A percentile compares a stretch with the other conserved stretches of the same genome.
phyloP scores from a whole-genome alignment of 768 basidiomycete genomes.

The Exsudoporus frostii region DNA sequence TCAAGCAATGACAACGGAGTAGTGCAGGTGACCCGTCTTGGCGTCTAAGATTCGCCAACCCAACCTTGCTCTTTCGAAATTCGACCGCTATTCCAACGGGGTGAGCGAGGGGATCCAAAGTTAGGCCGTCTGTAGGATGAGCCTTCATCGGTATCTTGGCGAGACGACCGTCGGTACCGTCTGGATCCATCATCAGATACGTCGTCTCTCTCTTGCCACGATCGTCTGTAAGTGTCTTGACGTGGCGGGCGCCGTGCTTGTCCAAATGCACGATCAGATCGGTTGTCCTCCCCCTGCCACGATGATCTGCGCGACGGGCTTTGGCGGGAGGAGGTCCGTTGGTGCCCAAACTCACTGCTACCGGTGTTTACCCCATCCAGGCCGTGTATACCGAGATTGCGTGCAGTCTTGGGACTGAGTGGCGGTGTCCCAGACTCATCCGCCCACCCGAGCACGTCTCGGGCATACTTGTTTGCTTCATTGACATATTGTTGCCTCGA shows the following conservation, averaged over 20 bases:
- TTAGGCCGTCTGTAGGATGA: slow-evolving; percentile 3
- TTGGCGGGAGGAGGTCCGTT: slow-evolving; percentile 4
- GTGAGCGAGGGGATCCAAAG: slow-evolving; percentile 2
- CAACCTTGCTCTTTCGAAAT: slow-evolving; percentile 5
- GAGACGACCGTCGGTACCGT: background rate
- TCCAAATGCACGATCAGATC: background rate
- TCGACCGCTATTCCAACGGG: slow-evolving; percentile 1
- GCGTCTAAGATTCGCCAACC: background rate
- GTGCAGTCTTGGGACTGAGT: slow-evolving; percentile 42
- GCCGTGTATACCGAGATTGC: slow-evolving; percentile 49
- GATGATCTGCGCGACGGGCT: slow-evolving; percentile 9
- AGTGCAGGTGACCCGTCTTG: background rate
- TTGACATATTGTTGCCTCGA: slow-evolving; percentile 39
- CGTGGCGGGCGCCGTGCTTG: slow-evolving; percentile 1
- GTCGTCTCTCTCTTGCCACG: background rate
- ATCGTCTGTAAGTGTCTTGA: background rate
- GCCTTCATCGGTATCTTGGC: slow-evolving; percentile 1
- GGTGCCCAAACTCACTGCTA: background rate
- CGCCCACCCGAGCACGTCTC: slow-evolving; percentile 37
- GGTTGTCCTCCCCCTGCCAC: slow-evolving; percentile 5
- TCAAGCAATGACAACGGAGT: background rate
- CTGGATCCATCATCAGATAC: background rate
- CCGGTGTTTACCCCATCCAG: slow-evolving; percentile 26
- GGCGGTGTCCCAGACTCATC: slow-evolving; percentile 33
- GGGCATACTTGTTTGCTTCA: slow-evolving; percentile 37